A percentile compares a stretch with the other conserved stretches of the same genome.
These are phyloP conservation scores for Lactarius sanguifluus DNA, from an alignment of 768 basidiomycete species.

Conservation along the genomic window DNA sequence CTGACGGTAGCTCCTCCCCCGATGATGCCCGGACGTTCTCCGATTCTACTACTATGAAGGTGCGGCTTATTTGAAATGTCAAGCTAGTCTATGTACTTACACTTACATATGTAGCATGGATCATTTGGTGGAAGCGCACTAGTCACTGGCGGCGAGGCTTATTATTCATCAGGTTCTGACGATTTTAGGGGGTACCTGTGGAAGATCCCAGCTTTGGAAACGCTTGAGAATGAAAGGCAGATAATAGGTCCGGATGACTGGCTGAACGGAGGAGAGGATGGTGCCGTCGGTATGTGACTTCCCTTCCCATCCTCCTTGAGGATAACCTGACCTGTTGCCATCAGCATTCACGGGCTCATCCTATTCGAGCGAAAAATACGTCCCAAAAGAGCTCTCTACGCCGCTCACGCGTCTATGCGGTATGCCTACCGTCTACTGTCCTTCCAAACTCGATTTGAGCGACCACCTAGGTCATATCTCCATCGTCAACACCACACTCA, in stretches of 20 bases:
- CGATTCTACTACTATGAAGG: constrained; percentile 81
- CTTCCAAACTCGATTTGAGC: not conserved
- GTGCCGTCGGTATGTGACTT: constrained; percentile 40
- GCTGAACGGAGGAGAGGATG: constrained; percentile 37
- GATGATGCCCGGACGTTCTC: constrained; percentile 54
- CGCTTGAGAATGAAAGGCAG: constrained; percentile 46
- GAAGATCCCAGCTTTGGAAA: constrained; percentile 58
- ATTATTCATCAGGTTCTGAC: constrained; percentile 78
- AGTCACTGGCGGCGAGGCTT: constrained; percentile 50
- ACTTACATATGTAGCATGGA: constrained; percentile 53
- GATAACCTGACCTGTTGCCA: constrained; percentile 10
- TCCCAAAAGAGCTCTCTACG: constrained; percentile 62
- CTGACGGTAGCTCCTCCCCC: constrained; percentile 53
- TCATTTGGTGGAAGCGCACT: constrained; percentile 60
- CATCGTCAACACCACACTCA: constrained; percentile 70
- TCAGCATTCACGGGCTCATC: constrained; percentile 32
- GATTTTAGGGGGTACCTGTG: constrained; percentile 80
- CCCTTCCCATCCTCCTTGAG: not conserved
- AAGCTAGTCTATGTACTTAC: not conserved
- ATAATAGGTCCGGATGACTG: constrained; percentile 50
- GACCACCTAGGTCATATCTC: constrained; percentile 59
- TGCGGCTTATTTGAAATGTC: constrained; percentile 29
- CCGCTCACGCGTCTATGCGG: constrained; percentile 64
- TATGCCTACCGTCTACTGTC: constrained; percentile 32
- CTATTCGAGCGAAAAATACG: constrained; percentile 42